Evolutionary conservation across 2,329 filamentous ascomycete genomes (phyloP), one percentile per base, ranked within the genome.

Genomic region (Botrytis tulipae): DNA sequence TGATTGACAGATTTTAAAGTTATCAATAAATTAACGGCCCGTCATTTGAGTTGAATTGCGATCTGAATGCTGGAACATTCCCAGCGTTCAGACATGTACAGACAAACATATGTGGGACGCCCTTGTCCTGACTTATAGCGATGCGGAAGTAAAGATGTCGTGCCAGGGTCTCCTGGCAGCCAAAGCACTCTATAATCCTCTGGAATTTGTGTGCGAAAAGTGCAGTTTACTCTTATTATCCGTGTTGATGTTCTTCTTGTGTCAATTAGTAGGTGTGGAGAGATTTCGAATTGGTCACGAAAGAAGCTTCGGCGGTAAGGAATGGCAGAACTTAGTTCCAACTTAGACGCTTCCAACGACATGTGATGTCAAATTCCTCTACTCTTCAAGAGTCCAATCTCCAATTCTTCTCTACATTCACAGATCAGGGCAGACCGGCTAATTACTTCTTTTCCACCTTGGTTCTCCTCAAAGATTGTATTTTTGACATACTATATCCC

Each of bases 371-470:
- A 51, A 51, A 1, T 7, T 4, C 1, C 14, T 29, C 51, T 29
- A 54, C 6, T 29, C n/a, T 54, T 54, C n/a, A 54, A 16, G 48
- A n/a, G 29, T 54, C 29, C n/a, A 29, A 54, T 16, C 1, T 29
- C 6, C 0, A 29, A 1, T 9, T 16, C 8, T 1, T 54, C 51
- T 29, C 14, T 18, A 18, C 4, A 0, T 4, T 54, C 12, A 54
- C 12, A 54, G n/a, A 54, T 14, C 5, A n/a, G 5, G 0, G n/a
- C n/a, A n/a, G 10, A 16, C 4, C n/a, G 0, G 10, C 5, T 14
- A 7, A 51, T 14, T 1, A n/a, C 1, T 7, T n/a, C 10, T 54
- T 29, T 54, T 29, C 14, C 14, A 29, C 14, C 51, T 54, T 29
- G 14, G 8, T 29, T 18, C 0, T 29, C 12, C 5, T 54, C 1